Conservation (phyloP, 2,329 filamentous ascomycete genomes). For the Pseudogymnoascus sp. region DNA sequence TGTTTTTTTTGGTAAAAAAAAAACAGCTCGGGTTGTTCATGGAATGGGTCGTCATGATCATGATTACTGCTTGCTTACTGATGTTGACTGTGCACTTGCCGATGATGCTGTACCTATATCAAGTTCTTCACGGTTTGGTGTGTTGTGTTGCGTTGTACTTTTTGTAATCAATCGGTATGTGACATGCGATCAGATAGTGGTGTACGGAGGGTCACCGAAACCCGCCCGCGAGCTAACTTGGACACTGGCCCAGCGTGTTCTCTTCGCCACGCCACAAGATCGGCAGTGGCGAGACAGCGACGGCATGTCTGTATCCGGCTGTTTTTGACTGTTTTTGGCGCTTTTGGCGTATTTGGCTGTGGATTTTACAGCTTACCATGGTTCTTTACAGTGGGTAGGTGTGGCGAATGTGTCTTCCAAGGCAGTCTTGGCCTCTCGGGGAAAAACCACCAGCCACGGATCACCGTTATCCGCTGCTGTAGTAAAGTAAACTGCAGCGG, state of each 20-base stretch:
- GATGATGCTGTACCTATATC: neutral
- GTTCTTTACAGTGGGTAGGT: neutral
- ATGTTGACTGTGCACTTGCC: neutral
- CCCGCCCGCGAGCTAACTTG: neutral
- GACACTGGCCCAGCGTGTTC: neutral
- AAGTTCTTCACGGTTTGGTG: neutral
- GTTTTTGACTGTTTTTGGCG: neutral
- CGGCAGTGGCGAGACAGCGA: neutral
- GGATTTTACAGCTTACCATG: constrained; percentile 7
- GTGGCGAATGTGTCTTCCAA: constrained; percentile 2
- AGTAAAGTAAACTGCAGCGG: neutral
- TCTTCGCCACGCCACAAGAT: neutral
- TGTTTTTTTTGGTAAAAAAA: no score
- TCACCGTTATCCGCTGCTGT: neutral
- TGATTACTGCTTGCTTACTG: neutral
- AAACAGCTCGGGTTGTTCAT: neutral
- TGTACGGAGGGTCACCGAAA: neutral
- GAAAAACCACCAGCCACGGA: neutral
- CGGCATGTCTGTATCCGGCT: neutral
- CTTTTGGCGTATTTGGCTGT: neutral
- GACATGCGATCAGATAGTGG: neutral
- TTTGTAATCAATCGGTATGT: neutral
- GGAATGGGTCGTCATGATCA: neutral
- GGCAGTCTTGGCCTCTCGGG: neutral
- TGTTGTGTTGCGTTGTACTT: neutral